phyloP scores from a whole-genome alignment of 176 grass and related monocot genomes.

The Miscanthus lutarioriparius region DNA sequence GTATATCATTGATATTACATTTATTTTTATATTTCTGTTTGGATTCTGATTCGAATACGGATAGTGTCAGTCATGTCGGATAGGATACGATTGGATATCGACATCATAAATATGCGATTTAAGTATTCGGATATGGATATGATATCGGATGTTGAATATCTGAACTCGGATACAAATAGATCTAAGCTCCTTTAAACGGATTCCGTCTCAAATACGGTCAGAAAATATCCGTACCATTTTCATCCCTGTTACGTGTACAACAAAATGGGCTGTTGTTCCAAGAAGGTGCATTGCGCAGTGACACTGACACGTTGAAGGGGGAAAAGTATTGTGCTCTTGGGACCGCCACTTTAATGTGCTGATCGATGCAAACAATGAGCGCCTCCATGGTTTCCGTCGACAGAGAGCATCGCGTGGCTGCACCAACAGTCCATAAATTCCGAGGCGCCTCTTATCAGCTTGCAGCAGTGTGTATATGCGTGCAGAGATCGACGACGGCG shows the following conservation, averaged over 20 bases:
- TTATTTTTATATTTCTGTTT: too few relatives aligned
- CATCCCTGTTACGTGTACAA: background rate
- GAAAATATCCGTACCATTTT: too few relatives aligned
- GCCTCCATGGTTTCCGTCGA: background rate
- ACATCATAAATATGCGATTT: too few relatives aligned
- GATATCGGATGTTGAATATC: too few relatives aligned
- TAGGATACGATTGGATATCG: too few relatives aligned
- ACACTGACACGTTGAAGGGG: background rate
- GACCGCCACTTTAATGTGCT: background rate
- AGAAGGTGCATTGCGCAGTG: background rate
- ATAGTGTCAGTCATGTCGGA: too few relatives aligned
- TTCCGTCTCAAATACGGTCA: too few relatives aligned
- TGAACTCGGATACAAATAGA: too few relatives aligned
- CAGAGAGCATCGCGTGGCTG: background rate
- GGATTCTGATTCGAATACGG: too few relatives aligned
- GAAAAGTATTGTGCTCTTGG: background rate
- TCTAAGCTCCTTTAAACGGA: too few relatives aligned
- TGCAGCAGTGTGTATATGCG: background rate
- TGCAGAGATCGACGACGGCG: background rate
- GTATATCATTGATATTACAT: too few relatives aligned
- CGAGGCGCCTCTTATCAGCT: background rate
- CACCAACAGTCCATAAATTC: background rate
- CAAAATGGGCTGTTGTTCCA: background rate
- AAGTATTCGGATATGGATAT: too few relatives aligned
- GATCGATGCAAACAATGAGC: constrained; percentile 1